Base-by-base conservation (phyloP, 179 eudicot species). In the Silene coronaria region DNA sequence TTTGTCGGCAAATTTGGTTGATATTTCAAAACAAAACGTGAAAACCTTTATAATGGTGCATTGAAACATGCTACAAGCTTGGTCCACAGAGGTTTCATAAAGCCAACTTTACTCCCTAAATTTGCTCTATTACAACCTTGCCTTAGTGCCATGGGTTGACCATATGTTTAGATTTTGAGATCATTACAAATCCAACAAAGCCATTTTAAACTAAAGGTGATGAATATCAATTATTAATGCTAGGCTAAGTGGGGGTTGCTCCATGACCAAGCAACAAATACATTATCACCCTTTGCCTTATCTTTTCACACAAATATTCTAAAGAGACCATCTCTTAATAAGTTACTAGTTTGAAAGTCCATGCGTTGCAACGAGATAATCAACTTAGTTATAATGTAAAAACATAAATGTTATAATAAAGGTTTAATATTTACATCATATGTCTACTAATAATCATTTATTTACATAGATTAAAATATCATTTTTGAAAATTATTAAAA, bases 231-330 rank as follows among this genome's bases (percentile, higher is more conserved):
- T 60, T 4, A 75, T 46, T 73, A 45, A 10, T 13, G 19, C 48
- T 46, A 11, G 36, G 48, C 48, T 48, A 46, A 75, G 71, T 75
- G 71, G 77, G 70, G 58, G 21, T 53, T 53, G 21, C 58, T 53
- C 58, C 58, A 17, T 53, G 7, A 53, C 21, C 71, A 64, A 75
- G 77, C 70, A 64, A 75, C 71, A 14, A 65, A 1, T 65, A 11
- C 6, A 65, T 75, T 65, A 64, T 65, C 22, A 46, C 48, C 38
- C 38, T 46, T 46, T 26, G 26, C 42, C 9, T 10, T 12, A 13
- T 14, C 46, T 74, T 16, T 8, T 6, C 17, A n/a, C n/a, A n/a
- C n/a, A n/a, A n/a, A n/a, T n/a, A n/a, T n/a, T n/a, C n/a, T n/a
- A n/a, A n/a, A n/a, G n/a, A n/a, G n/a, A n/a, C n/a, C n/a, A n/a